Conservation (phyloP, 768 basidiomycete genomes). For the Hygrocybe coccinea region DNA sequence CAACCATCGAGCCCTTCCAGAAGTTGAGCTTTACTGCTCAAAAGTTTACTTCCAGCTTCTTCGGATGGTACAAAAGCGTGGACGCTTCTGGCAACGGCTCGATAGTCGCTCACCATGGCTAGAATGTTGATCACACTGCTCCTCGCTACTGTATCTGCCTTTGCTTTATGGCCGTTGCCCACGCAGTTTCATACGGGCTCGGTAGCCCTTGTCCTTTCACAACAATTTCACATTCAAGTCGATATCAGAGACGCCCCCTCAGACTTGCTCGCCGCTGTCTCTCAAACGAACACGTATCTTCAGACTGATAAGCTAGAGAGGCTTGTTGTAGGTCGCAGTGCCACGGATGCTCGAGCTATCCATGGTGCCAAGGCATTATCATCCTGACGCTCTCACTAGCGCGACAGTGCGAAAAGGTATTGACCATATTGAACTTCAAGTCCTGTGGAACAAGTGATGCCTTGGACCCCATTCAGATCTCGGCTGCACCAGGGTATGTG, state of each 20-base stretch:
- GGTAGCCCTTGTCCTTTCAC: conserved; percentile 42
- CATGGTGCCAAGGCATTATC: conserved; percentile 39
- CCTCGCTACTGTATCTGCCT: conserved; percentile 6
- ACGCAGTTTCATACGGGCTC: conserved; percentile 40
- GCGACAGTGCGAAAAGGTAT: too few species aligned
- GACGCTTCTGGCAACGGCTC: too few species aligned
- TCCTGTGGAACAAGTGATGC: conserved; percentile 48
- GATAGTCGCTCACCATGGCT: background rate
- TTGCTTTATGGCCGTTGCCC: conserved; percentile 36
- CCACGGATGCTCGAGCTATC: conserved; percentile 39
- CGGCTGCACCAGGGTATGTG: conserved; percentile 62
- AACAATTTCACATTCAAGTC: conserved; percentile 47
- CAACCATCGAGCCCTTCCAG: too few species aligned
- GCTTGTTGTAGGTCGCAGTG: conserved; percentile 56
- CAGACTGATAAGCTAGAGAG: conserved; percentile 52
- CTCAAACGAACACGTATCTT: conserved; percentile 42
- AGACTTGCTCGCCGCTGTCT: conserved; percentile 57
- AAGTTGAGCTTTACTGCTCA: too few species aligned
- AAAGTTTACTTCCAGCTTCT: background rate
- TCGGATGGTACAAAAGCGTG: too few species aligned
- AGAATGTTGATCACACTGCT: conserved; percentile 5
- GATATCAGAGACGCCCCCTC: conserved; percentile 42
- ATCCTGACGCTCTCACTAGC: conserved; percentile 37
- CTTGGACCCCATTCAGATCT: conserved; percentile 52
- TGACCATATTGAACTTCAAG: too few species aligned